These are phyloP conservation scores for Rubus idaeus DNA, from an alignment of 306 rosid species.

Conservation along the genomic window DNA sequence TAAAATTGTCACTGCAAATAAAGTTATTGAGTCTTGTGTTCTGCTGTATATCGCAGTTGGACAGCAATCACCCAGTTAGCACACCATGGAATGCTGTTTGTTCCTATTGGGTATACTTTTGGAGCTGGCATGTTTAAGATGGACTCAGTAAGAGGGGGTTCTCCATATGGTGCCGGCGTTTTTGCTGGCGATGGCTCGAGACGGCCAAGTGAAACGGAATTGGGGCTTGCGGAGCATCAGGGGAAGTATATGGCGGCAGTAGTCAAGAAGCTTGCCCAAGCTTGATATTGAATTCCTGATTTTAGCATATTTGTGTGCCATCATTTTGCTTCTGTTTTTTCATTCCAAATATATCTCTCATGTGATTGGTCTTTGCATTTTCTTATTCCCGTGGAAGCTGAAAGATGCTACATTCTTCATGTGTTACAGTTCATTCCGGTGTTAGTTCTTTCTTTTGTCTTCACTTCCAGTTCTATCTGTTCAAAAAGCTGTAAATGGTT, in stretches of 20 bases:
- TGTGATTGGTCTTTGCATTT: constrained; percentile 44
- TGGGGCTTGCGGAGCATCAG: constrained; percentile 91
- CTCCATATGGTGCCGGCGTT: constrained; percentile 93
- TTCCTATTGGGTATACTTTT: constrained; percentile 92
- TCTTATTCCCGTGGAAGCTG: constrained; percentile 13
- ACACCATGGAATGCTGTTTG: constrained; percentile 95
- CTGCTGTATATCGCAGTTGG: constrained; percentile 65
- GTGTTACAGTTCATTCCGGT: not conserved
- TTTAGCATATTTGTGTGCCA: not conserved
- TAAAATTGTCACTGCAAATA: not conserved
- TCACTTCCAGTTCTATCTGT: not conserved
- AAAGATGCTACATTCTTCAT: not conserved
- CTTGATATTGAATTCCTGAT: constrained; percentile 36
- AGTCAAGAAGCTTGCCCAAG: constrained; percentile 63
- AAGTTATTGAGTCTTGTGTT: not conserved
- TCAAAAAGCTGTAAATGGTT: constrained; percentile 33
- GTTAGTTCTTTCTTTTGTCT: not conserved
- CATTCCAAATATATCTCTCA: constrained; percentile 6
- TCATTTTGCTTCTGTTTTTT: constrained; percentile 30
- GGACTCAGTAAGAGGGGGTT: constrained; percentile 85
- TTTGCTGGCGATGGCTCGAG: constrained; percentile 93
- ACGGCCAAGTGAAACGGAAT: constrained; percentile 75
- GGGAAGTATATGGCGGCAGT: constrained; percentile 90
- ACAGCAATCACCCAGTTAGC: constrained; percentile 92
- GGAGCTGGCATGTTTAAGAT: constrained; percentile 92